Evolutionary conservation across 768 basidiomycete genomes (phyloP).

Genomic region (Trametes cingulata): DNA sequence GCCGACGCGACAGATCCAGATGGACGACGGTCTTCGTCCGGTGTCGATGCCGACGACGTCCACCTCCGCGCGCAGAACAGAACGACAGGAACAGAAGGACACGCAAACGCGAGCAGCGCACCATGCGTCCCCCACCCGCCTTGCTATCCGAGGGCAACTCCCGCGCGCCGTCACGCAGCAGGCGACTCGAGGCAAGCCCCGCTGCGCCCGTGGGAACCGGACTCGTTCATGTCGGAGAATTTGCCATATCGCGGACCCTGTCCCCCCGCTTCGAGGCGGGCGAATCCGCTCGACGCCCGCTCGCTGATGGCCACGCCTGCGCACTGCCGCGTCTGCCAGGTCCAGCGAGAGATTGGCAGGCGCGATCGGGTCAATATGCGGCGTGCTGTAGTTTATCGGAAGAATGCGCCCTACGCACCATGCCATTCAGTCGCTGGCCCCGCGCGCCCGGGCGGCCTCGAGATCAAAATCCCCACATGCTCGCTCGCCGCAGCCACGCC

Average conservation of each 20-base stretch:
- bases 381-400: slow-evolving; percentile 2
- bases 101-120: not conserved
- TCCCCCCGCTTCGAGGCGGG: not conserved
- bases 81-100: no score
- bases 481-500: not conserved
- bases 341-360: slow-evolving; percentile 18
- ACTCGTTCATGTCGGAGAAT: slow-evolving; percentile 4
- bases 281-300: not conserved
- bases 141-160: not conserved
- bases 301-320: not conserved
- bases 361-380: slow-evolving; percentile 16
- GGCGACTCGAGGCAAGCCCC: not conserved
- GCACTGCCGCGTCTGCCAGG: not conserved
- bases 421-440: not conserved
- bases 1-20: not conserved
- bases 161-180: no score
- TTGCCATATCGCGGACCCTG: not conserved
- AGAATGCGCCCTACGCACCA: slow-evolving; percentile 7
- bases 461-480: not conserved
- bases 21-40: not conserved
- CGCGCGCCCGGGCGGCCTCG: not conserved
- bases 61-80: not conserved
- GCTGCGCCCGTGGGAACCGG: slow-evolving; percentile 1
- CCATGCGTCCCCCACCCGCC: not conserved
- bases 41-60: not conserved